A percentile compares a stretch with the other conserved stretches of the same genome.
These are phyloP conservation scores for Gaeumannomyces tritici DNA, from an alignment of 2,329 filamentous ascomycete species.

Conservation along the genomic window DNA sequence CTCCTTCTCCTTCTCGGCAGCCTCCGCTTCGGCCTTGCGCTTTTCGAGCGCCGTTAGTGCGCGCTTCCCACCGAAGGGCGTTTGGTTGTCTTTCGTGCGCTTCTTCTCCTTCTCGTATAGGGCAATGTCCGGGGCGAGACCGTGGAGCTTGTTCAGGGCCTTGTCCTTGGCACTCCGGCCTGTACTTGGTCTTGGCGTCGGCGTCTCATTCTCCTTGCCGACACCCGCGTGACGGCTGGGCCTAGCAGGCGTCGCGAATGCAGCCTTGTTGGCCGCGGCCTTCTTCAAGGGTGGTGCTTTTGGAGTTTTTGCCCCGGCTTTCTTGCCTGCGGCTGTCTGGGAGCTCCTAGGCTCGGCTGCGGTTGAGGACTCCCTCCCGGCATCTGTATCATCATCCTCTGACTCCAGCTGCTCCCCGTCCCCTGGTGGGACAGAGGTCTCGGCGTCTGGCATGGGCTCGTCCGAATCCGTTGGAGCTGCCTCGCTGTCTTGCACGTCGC, in stretches of 20 bases:
- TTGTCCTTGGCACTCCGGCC: constrained; percentile 83
- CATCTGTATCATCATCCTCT: constrained; percentile 4
- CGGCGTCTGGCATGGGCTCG: background rate
- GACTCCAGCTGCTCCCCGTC: constrained; percentile 34
- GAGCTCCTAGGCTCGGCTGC: constrained; percentile 2
- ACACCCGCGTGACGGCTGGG: constrained; percentile 35
- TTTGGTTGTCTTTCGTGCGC: constrained; percentile 43
- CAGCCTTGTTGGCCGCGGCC: constrained; percentile 6
- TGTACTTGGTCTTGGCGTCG: constrained; percentile 47
- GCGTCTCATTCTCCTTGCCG: constrained; percentile 79
- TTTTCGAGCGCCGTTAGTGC: constrained; percentile 50
- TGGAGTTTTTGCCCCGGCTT: constrained; percentile 11
- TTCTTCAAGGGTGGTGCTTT: constrained; percentile 4
- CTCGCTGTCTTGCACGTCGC: constrained; percentile 19
- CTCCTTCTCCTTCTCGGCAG: constrained; percentile 19
- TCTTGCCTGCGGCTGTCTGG: background rate
- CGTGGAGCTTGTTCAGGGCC: constrained; percentile 67
- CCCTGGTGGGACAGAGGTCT: background rate
- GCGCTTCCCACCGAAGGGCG: constrained; percentile 53
- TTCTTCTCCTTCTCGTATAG: constrained; percentile 93
- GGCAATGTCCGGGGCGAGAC: constrained; percentile 73
- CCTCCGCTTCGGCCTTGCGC: constrained; percentile 24
- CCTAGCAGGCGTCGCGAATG: constrained; percentile 29
- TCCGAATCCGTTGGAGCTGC: constrained; percentile 10
- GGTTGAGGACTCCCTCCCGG: constrained; percentile 10